Percentiles rank a stretch among this genome's conserved stretches.
Evolutionary conservation across 2,329 filamentous ascomycete species (phyloP).

Genomic region (Venturia nashicola): DNA sequence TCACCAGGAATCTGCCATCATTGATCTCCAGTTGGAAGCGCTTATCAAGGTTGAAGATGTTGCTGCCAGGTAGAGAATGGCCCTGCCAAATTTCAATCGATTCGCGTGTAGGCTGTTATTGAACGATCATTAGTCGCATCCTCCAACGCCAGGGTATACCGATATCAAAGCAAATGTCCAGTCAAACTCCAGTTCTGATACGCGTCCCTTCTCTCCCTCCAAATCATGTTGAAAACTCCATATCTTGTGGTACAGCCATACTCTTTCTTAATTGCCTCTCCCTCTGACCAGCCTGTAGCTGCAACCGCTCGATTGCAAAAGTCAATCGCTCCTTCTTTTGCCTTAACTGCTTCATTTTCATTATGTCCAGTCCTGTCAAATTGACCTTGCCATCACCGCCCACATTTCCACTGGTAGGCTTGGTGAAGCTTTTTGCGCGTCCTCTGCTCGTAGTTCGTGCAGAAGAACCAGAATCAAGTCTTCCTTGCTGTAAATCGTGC

Average conservation of each 20-base stretch:
- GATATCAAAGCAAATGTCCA: neutral
- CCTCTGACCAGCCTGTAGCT: slow-evolving; percentile 71
- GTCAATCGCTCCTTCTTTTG: slow-evolving; percentile 77
- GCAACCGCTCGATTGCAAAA: slow-evolving; percentile 75
- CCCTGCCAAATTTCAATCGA: too few relatives aligned
- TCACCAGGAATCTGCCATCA: too few relatives aligned
- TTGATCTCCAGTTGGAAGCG: too few relatives aligned
- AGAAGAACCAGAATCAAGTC: slow-evolving; percentile 29
- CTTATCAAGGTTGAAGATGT: too few relatives aligned
- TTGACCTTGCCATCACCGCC: neutral
- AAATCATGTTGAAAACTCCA: neutral
- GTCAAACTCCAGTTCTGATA: neutral
- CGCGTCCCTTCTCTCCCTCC: neutral
- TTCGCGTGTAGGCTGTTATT: neutral
- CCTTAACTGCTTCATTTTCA: slow-evolving; percentile 53
- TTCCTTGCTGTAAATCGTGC: slow-evolving; percentile 70
- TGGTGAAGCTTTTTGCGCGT: neutral
- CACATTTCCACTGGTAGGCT: neutral
- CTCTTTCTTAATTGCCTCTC: slow-evolving; percentile 62
- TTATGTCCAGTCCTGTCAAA: slow-evolving; percentile 32
- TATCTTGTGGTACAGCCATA: slow-evolving; percentile 43
- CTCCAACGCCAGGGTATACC: neutral
- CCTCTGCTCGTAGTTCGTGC: neutral
- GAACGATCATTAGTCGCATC: neutral
- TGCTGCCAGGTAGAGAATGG: too few relatives aligned